Base-by-base conservation (phyloP, 225 moss, liverwort and hornwort genomes). In the Marchantia polymorpha region DNA sequence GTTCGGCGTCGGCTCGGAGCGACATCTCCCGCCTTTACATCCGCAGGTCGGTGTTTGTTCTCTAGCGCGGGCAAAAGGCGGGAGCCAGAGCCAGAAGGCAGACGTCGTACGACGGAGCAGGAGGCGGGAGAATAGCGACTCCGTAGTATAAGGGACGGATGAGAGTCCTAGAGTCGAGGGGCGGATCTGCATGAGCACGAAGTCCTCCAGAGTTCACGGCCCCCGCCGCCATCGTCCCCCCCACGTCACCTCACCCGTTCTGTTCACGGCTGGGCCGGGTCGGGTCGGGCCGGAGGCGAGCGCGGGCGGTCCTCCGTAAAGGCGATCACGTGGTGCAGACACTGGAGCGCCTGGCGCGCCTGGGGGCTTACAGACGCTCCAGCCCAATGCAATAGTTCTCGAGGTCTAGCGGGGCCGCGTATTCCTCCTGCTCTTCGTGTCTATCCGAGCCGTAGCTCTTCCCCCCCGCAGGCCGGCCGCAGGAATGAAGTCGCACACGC, bases 241-340 rank as follows among this genome's bases (percentile, higher is more conserved):
- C 8, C 17, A 0, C 10, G 30, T 12, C 1, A 1, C 13, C n/a
- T 29, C 27, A 11, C 30, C 67, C 4, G 0, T 67, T 67, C 56
- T 39, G 19, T 56, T 56, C 56, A 27, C 65, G 65, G 65, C n/a
- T n/a, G 65, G 65, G 26, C 23, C 65, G 23, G 49, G 49, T 72
- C 47, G 4, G 48, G 48, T 48, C 71, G 49, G 71, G 71, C n/a
- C 10, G 30, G 31, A 15, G 5, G 2, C 39, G 26, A 17, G 69
- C 29, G 1, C 19, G 46, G 17, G 8, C 46, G 29, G 14, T 29
- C 31, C 26, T 16, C 9, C 30, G 23, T 27, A 14, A 67, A 67
- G 67, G 46, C 47, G 13, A 72, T 72, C 71, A 72, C 71, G 49
- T 72, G 71, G 71, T 48, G 71, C 71, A 50, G 46, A 6, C 49